These are phyloP conservation scores for Hypsizygus ulmarius DNA, from an alignment of 1,284 basidiomycete genomes.

Conservation along the genomic window DNA sequence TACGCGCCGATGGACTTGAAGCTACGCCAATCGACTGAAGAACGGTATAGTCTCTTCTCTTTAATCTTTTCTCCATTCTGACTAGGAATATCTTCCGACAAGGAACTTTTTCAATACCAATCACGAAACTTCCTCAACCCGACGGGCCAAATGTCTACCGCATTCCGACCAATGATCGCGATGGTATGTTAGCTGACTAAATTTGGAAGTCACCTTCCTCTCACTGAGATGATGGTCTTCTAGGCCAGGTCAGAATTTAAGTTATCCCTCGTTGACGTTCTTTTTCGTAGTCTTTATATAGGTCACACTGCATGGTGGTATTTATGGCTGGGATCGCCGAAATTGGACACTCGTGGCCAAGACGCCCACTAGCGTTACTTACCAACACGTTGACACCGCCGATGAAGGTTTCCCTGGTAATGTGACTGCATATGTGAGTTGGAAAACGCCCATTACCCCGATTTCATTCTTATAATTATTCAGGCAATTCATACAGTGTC, in stretches of 20 bases:
- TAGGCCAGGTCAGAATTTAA: slow-evolving; percentile 24
- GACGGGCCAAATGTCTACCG: slow-evolving; percentile 47
- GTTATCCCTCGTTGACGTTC: not conserved
- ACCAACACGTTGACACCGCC: slow-evolving; percentile 47
- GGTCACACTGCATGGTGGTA: slow-evolving; percentile 53
- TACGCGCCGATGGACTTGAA: not conserved
- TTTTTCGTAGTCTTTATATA: slow-evolving; percentile 12
- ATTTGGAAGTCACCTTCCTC: not conserved
- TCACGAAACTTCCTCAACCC: slow-evolving; percentile 45
- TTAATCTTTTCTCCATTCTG: not conserved
- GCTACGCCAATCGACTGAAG: slow-evolving; percentile 15
- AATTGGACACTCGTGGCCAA: slow-evolving; percentile 50
- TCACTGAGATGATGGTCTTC: not conserved
- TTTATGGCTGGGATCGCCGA: slow-evolving; percentile 53
- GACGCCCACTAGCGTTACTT: slow-evolving; percentile 45
- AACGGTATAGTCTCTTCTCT: slow-evolving; percentile 7
- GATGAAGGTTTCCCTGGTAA: slow-evolving; percentile 56
- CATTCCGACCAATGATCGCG: slow-evolving; percentile 49
- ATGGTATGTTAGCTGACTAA: slow-evolving; percentile 30
- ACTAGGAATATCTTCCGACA: not conserved
- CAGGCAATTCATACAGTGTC: slow-evolving; percentile 51
- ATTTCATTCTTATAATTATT: not conserved
- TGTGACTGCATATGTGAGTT: slow-evolving; percentile 43
- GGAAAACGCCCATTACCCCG: not conserved
- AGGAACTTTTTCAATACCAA: slow-evolving; percentile 57